These are phyloP conservation scores for Phaseolus lunatus DNA, from an alignment of 306 rosid species.

Conservation along the genomic window DNA sequence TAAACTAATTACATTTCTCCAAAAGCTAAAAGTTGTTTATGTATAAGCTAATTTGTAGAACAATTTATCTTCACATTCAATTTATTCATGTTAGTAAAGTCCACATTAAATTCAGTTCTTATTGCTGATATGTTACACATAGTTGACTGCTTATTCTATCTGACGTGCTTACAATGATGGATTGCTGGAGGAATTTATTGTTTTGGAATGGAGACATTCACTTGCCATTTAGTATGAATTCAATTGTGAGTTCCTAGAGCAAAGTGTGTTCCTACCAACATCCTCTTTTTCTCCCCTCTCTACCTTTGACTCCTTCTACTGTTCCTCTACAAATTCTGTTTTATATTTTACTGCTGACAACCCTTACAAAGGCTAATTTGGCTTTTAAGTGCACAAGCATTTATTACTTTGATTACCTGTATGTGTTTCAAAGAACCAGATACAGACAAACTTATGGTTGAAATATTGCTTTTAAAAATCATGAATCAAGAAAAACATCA, in stretches of 20 bases:
- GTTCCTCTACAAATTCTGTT: constrained; percentile 17
- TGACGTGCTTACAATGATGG: not conserved
- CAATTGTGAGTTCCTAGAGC: not conserved
- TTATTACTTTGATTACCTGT: constrained; percentile 15
- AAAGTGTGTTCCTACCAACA: not conserved
- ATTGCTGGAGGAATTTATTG: not conserved
- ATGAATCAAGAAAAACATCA: constrained; percentile 25
- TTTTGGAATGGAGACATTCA: constrained; percentile 30
- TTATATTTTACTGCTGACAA: constrained; percentile 3
- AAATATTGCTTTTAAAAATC: constrained; percentile 36
- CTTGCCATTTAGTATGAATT: constrained; percentile 9
- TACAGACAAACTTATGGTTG: not conserved
- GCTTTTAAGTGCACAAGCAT: not conserved
- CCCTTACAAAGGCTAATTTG: constrained; percentile 17
- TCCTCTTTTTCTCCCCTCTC: constrained; percentile 15
- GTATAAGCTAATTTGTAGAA: too few relatives aligned
- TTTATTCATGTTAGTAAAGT: too few relatives aligned
- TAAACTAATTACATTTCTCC: too few relatives aligned
- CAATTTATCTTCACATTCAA: too few relatives aligned
- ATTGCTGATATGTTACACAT: constrained; percentile 17
- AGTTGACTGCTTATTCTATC: not conserved
- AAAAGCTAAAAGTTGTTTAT: too few relatives aligned
- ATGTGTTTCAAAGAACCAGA: constrained; percentile 17
- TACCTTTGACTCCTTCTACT: not conserved
- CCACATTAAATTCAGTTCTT: too few relatives aligned